Percentiles rank a stretch among this genome's conserved stretches.
These are phyloP conservation scores for Rhizopogon vesiculosus DNA, from an alignment of 768 basidiomycete species.

Conservation along the genomic window DNA sequence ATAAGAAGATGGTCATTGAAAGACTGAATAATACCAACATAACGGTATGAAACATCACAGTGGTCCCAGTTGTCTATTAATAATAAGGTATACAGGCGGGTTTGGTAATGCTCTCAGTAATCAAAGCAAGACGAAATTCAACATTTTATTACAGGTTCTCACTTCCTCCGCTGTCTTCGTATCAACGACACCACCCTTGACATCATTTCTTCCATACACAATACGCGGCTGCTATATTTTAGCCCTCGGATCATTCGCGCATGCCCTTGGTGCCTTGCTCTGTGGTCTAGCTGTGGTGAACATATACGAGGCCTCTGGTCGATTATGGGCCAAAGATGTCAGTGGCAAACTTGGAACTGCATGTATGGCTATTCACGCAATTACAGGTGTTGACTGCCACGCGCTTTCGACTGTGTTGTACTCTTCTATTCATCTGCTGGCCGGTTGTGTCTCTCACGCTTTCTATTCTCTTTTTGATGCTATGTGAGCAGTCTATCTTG, in stretches of 20 bases:
- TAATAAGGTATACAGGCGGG: too few relatives aligned
- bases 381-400: background rate
- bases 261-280: background rate
- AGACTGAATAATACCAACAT: too few relatives aligned
- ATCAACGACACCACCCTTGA: background rate
- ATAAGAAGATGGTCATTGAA: too few relatives aligned
- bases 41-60: too few relatives aligned
- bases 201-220: background rate
- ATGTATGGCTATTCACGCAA: background rate
- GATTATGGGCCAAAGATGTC: background rate
- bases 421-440: background rate
- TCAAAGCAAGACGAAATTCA: too few relatives aligned
- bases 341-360: background rate
- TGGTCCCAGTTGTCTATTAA: too few relatives aligned
- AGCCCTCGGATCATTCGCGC: background rate
- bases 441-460: background rate
- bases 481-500: background rate
- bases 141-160: background rate
- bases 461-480: background rate
- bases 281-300: background rate
- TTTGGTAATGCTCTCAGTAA: too few relatives aligned
- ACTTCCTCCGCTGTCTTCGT: background rate
- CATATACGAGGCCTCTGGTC: background rate
- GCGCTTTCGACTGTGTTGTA: background rate
- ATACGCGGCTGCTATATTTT: background rate